phyloP scores from a whole-genome alignment of 345 rosid species.

The Combretum micranthum region DNA sequence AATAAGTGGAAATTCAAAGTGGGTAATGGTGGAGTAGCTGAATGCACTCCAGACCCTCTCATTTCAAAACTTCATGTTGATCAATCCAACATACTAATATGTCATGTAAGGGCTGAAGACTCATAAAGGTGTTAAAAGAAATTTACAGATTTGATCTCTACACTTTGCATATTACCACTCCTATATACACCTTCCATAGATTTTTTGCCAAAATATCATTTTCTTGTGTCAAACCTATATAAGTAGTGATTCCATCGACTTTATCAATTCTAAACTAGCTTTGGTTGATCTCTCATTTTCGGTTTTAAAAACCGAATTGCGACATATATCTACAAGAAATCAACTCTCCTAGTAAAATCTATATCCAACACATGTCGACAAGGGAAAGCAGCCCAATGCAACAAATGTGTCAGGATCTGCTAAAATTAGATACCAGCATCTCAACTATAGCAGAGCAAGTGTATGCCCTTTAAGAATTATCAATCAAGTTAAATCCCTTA shows the following conservation, averaged over 20 bases:
- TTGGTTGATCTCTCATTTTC: conserved; percentile 45
- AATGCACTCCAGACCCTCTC: conserved; percentile 66
- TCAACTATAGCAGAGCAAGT: conserved; percentile 80
- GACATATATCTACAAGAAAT: conserved; percentile 69
- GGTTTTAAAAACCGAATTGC: conserved; percentile 73
- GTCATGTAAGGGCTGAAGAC: conserved; percentile 93
- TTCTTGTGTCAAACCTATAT: conserved; percentile 19
- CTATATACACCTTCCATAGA: conserved; percentile 24
- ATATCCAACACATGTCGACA: conserved; percentile 65
- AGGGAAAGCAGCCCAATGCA: conserved; percentile 89
- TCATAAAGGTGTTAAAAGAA: conserved; percentile 57
- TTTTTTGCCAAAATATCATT: conserved; percentile 23
- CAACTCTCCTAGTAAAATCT: conserved; percentile 77
- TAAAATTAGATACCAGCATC: conserved; percentile 83
- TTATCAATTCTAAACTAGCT: conserved; percentile 28
- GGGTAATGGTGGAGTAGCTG: no score
- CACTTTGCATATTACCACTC: conserved; percentile 16
- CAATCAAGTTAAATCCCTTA: conserved; percentile 85
- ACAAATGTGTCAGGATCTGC: conserved; percentile 96
- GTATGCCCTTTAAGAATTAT: conserved; percentile 94
- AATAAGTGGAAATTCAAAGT: no score
- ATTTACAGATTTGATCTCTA: conserved; percentile 15
- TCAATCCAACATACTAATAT: conserved; percentile 96
- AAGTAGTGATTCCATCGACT: conserved; percentile 26
- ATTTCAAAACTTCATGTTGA: conserved; percentile 76